Evolutionary conservation across 148 eudicot species (phyloP).

Genomic region (Salicornia ramosissima): DNA sequence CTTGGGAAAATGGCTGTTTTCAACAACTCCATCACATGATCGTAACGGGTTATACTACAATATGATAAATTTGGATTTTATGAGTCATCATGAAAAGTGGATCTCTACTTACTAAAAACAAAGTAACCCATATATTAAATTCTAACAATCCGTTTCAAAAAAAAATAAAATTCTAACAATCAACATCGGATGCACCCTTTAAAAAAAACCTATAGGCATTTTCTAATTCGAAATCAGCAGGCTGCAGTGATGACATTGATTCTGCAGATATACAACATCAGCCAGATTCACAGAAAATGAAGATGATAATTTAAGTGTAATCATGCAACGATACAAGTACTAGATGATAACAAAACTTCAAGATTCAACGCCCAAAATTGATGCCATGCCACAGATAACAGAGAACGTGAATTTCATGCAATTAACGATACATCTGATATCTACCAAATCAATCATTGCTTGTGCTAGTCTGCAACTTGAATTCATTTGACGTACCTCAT

Average conservation of each 20-base stretch:
- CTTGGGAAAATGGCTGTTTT: too few species aligned
- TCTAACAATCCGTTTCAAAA: too few species aligned
- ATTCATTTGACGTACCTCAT: slow-evolving; percentile 57
- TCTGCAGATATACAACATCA: background rate
- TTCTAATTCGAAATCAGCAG: background rate
- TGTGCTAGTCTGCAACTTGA: background rate
- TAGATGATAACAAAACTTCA: background rate
- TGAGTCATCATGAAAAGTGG: background rate
- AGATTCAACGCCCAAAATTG: background rate
- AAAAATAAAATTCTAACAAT: background rate
- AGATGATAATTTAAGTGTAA: background rate
- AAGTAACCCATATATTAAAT: background rate
- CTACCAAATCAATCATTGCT: background rate
- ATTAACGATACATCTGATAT: background rate
- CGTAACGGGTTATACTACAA: background rate
- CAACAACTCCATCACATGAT: too few species aligned
- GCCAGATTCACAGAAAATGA: background rate
- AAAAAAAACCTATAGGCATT: background rate
- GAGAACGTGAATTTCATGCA: background rate
- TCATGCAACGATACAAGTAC: background rate
- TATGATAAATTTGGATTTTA: background rate
- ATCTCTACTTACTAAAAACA: background rate
- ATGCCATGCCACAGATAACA: background rate
- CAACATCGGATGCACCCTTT: background rate
- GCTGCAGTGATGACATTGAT: background rate